Evolutionary conservation across 176 grass and related monocot genomes (phyloP), one percentile per base, ranked within the genome.

Genomic region (Pharus latifolius): DNA sequence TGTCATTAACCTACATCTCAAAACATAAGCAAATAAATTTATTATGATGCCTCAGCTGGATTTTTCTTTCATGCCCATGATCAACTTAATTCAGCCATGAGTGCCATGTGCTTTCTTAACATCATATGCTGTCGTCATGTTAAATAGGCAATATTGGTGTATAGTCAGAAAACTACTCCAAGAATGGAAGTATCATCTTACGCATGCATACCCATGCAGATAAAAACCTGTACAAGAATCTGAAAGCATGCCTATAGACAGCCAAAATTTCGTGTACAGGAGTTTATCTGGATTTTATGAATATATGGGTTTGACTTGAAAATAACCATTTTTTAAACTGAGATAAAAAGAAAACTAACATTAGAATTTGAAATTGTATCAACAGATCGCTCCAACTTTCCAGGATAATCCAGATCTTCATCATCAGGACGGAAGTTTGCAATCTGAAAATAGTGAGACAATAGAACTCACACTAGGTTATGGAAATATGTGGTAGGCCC

Each of bases 381-480:
- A 52, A 64, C 25, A 49, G 34, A 75, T 86, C 62, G 67, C 63
- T 99, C 87, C 57, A 99, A 84, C 67, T 94, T 99, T 76, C 82
- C 89, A 50, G 95, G 95, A 74, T 99, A 99, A 80, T 99, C 87
- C 45, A 99, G 82, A 86, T 99, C 95, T 67, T 86, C 82, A 41
- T 86, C 73, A 56, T 87, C 88, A 55, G 90, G 90, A 70, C 87
- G 87, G 37, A 88, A 99, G 59, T 94, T 99, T 54, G 95, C 87
- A 84, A 99, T 94, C 95, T 99, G 82, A 46, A 72, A 58, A 44
- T 53, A 55, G 50, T 49, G 10, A 34, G 51, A 72, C 2, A 48
- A 56, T 49, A 84, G 74, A 72, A 3, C 10, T 45, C 10, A 8
- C 7, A 60, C 13, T 35, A 79, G 9, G 53, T 18, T 25, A 25